A percentile compares a stretch with the other conserved stretches of the same genome.
These are phyloP conservation scores for Tylopilus microsporus DNA, from an alignment of 1,284 basidiomycete genomes.

Conservation along the genomic window DNA sequence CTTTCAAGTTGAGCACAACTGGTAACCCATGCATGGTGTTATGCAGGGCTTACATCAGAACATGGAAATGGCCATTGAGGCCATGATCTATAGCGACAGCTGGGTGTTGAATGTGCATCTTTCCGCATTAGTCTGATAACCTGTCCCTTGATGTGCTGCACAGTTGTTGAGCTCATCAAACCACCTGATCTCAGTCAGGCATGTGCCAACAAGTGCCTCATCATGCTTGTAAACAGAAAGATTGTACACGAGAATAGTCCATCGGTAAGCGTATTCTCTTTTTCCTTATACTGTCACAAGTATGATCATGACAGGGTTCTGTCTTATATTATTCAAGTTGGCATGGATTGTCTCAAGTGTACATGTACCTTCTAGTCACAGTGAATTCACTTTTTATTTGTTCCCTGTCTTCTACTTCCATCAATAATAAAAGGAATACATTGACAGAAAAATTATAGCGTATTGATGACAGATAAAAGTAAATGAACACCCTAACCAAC, in stretches of 20 bases:
- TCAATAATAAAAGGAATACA: conserved; percentile 10
- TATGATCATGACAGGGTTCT: conserved; percentile 20
- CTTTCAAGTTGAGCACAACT: too few species aligned
- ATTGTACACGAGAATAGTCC: conserved; percentile 74
- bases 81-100: conserved; percentile 53
- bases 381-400: not conserved
- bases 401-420: conserved; percentile 1
- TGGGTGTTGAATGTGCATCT: conserved; percentile 55
- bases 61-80: conserved; percentile 74
- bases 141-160: not conserved
- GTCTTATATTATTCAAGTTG: conserved; percentile 29
- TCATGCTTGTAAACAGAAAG: conserved; percentile 85
- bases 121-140: not conserved
- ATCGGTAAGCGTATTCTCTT: conserved; percentile 40
- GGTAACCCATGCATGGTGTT: not conserved
- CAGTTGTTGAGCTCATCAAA: conserved; percentile 76
- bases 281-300: not conserved
- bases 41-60: conserved; percentile 62
- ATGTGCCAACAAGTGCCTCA: conserved; percentile 88
- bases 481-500: not conserved
- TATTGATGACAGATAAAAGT: conserved; percentile 12
- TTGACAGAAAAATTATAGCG: conserved; percentile 4
- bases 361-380: not conserved
- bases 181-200: conserved; percentile 83
- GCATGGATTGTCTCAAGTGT: conserved; percentile 26